A percentile compares a stretch with the other conserved stretches of the same genome.
Conservation (phyloP, 2,329 filamentous ascomycete genomes). For the Fusarium nygamai region DNA sequence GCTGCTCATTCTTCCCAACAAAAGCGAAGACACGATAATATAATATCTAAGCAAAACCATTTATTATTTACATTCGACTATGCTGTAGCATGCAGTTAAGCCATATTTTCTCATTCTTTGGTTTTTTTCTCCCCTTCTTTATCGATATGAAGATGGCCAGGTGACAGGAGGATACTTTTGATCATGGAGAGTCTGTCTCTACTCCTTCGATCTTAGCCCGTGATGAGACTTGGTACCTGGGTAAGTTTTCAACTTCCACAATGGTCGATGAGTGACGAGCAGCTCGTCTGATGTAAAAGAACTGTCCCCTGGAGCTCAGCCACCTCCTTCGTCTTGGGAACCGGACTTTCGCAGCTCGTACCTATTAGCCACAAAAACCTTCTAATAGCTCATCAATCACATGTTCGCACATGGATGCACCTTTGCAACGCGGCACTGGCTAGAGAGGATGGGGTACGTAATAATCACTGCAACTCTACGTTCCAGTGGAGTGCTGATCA, state of each 20-base stretch:
- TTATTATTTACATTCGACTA: neutral
- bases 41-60: neutral
- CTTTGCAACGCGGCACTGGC: neutral
- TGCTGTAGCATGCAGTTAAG: neutral
- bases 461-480: neutral
- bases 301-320: neutral
- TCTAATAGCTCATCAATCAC: slow-evolving; percentile 21
- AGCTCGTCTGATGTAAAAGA: neutral
- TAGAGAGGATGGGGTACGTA: neutral
- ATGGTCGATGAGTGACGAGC: neutral
- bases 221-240: neutral
- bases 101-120: neutral
- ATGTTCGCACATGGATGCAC: slow-evolving; percentile 29
- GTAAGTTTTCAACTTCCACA: neutral
- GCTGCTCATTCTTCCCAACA: neutral
- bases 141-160: neutral
- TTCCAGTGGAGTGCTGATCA: neutral
- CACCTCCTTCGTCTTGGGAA: neutral
- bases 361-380: neutral
- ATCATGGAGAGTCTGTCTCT: neutral
- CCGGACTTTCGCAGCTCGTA: neutral
- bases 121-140: neutral
- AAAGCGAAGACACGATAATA: neutral
- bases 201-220: neutral
- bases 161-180: neutral